A percentile compares a stretch with the other conserved stretches of the same genome.
phyloP scores from a whole-genome alignment of 345 rosid species.

The Brassica carinata region DNA sequence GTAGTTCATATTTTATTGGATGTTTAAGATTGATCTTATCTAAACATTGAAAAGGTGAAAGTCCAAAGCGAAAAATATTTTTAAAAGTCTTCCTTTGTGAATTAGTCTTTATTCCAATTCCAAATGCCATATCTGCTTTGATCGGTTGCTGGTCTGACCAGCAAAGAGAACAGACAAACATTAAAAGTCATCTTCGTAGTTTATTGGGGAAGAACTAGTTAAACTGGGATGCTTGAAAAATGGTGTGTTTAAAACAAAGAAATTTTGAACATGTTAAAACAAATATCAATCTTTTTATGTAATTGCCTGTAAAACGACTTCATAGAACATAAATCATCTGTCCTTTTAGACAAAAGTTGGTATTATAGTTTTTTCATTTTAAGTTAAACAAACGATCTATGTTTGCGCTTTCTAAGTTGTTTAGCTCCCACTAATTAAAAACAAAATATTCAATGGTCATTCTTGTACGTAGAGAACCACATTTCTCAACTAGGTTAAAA shows the following conservation, averaged over 20 bases:
- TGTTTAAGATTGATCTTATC: neutral
- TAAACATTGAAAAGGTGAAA: no score
- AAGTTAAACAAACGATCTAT: neutral
- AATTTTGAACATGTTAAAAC: neutral
- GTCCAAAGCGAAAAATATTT: neutral
- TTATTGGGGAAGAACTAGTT: neutral
- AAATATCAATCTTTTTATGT: neutral
- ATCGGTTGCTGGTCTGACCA: neutral
- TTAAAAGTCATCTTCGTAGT: neutral
- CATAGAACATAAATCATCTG: neutral
- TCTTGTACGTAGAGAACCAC: conserved; percentile 11
- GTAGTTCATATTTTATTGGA: neutral
- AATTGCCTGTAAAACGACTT: neutral
- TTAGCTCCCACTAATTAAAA: conserved; percentile 15
- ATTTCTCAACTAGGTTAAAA: conserved; percentile 27
- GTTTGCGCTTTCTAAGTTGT: neutral
- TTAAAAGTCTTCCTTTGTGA: neutral
- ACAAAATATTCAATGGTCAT: conserved; percentile 25
- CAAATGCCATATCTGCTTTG: conserved; percentile 11
- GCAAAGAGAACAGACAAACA: neutral
- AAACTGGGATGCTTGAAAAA: neutral
- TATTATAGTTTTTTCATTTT: neutral
- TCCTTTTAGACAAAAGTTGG: neutral
- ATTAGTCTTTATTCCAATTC: conserved; percentile 22
- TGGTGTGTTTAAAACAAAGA: neutral